Percentiles rank a stretch among this genome's conserved stretches.
phyloP scores from a whole-genome alignment of 129 eudicot genomes.

The Scalesia atractyloides region DNA sequence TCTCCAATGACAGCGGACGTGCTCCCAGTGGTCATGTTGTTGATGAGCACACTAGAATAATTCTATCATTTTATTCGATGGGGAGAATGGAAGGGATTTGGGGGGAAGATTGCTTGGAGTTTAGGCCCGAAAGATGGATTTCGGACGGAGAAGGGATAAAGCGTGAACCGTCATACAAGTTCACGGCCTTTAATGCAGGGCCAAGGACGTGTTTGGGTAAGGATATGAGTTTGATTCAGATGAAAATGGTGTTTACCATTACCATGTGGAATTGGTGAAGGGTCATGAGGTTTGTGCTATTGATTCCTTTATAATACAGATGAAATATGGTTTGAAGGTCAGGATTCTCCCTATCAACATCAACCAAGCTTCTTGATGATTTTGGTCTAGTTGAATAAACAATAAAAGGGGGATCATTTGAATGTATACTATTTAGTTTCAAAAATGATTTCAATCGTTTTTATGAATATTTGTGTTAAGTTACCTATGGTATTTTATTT shows the following conservation, averaged over 20 bases:
- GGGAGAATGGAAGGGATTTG: constrained; percentile 60
- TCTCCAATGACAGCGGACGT: constrained; percentile 39
- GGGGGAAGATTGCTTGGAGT: constrained; percentile 66
- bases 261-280: constrained; percentile 41
- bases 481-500: too few relatives aligned
- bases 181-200: constrained; percentile 61
- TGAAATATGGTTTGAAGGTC: constrained; percentile 59
- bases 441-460: too few relatives aligned
- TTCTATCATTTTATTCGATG: constrained; percentile 48
- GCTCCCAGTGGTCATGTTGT: constrained; percentile 62
- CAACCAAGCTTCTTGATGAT: neutral
- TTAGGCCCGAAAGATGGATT: constrained; percentile 70
- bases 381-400: neutral
- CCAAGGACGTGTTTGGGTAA: constrained; percentile 70
- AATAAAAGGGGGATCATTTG: neutral
- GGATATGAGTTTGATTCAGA: constrained; percentile 56
- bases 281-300: constrained; percentile 45
- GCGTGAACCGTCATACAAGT: constrained; percentile 61
- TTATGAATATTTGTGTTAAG: too few relatives aligned
- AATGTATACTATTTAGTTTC: too few relatives aligned
- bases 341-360: constrained; percentile 18
- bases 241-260: constrained; percentile 50
- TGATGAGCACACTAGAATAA: constrained; percentile 21
- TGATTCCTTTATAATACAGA: constrained; percentile 43
- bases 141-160: constrained; percentile 44